Percentiles rank a stretch among this genome's conserved stretches.
These are phyloP conservation scores for Rhizopus sp. DNA, from an alignment of 371 early-diverging fungal species.

Conservation along the genomic window DNA sequence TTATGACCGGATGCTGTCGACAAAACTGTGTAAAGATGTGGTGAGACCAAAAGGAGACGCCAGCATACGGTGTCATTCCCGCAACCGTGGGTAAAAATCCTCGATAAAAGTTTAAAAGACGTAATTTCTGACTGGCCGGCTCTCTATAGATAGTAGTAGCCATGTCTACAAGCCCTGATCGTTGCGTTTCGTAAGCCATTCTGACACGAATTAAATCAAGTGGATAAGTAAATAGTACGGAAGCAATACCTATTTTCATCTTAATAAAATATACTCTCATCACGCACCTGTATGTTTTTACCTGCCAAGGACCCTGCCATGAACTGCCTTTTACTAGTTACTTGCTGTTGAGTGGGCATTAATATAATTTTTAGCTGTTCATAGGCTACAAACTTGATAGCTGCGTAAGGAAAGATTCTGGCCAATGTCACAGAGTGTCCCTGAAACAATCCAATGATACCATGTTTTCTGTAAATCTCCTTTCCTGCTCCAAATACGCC, in stretches of 20 bases:
- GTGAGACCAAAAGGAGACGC: conserved; percentile 80
- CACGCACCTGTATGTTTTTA: conserved; percentile 18
- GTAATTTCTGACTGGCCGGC: conserved; percentile 22
- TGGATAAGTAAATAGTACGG: conserved; percentile 87
- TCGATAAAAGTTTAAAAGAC: conserved; percentile 78
- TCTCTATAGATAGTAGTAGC: conserved; percentile 51
- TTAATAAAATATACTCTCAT: neutral
- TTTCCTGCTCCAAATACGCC: conserved; percentile 79
- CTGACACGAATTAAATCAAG: conserved; percentile 87
- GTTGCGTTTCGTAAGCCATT: conserved; percentile 74
- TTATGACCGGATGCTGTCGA: conserved; percentile 37
- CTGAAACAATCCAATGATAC: conserved; percentile 82
- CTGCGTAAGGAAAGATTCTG: conserved; percentile 92
- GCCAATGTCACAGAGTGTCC: conserved; percentile 90
- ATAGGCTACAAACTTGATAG: conserved; percentile 90
- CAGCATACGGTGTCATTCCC: conserved; percentile 95
- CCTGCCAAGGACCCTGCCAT: conserved; percentile 78
- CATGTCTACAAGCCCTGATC: conserved; percentile 25
- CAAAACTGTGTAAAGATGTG: conserved; percentile 59
- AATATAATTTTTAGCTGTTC: conserved; percentile 71
- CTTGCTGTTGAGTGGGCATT: conserved; percentile 59
- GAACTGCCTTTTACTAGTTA: conserved; percentile 58
- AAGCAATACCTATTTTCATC: conserved; percentile 65
- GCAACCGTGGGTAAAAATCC: conserved; percentile 82
- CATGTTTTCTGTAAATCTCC: conserved; percentile 68